Evolutionary conservation across 306 rosid species (phyloP), one percentile per base, ranked within the genome.

Genomic region (Fragaria ananassa): DNA sequence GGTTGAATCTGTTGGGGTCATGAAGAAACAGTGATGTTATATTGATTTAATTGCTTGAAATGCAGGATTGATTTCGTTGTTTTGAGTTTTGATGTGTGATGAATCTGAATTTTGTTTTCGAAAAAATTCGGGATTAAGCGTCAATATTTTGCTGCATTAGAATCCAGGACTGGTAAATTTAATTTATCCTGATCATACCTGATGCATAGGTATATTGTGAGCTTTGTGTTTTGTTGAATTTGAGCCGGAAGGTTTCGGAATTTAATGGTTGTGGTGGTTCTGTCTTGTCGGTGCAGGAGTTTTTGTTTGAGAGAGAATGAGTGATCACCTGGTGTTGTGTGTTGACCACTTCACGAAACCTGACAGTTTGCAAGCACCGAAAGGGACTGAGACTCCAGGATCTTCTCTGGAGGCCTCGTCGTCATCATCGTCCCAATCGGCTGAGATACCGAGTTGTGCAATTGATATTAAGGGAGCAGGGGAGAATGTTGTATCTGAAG

Each of bases 281-380:
- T 37, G 27, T 66, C 1, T 27, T 61, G 72, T 35, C 31, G 76
- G 47, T 74, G 64, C 71, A 79, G 79, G 72, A 61, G 68, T 18
- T 83, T 63, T 49, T 68, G 25, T 68, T 80, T 69, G 73, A 75
- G 77, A 51, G 76, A 51, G 72, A 78, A 87, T 83, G 91, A 78
- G 66, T 49, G 89, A 85, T 47, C 83, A 81, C 76, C 39, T 85
- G 50, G 85, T 85, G 69, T 67, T 87, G 82, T 80, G 85, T 51
- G 83, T 82, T 61, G 91, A 87, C 37, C 78, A 42, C 68, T 76
- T 72, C 50, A 41, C 58, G 34, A 80, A 81, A 41, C 68, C 87
- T 29, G 76, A 81, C 70, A 74, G 57, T 68, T 71, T 78, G 77
- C 76, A 72, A 45, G 46, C 83, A 47, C 27, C 42, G 64, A 76